Evolutionary conservation across 495 filamentous ascomycete species (phyloP).

Genomic region (Daldinia childiae): DNA sequence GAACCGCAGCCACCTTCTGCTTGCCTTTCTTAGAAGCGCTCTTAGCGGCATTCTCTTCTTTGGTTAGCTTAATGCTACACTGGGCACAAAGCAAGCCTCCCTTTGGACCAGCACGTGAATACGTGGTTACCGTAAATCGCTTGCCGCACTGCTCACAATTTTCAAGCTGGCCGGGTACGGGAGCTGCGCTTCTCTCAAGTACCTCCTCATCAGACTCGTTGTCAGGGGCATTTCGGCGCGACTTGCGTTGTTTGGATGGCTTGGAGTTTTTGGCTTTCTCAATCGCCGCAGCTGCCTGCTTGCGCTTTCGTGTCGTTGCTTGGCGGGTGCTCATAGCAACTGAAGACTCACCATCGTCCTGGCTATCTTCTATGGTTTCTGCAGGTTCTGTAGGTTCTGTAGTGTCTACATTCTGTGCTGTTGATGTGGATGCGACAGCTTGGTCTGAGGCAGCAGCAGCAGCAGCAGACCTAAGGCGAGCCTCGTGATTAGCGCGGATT

Average conservation of each 20-base stretch:
- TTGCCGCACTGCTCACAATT: slow-evolving; percentile 88
- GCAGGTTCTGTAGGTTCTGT: not conserved
- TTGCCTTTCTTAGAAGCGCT: slow-evolving; percentile 58
- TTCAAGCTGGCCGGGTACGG: slow-evolving; percentile 82
- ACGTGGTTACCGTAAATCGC: slow-evolving; percentile 93
- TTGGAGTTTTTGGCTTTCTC: slow-evolving; percentile 84
- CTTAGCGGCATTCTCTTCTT: slow-evolving; percentile 65
- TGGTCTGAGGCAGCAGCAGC: not conserved
- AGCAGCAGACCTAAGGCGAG: slow-evolving; percentile 50
- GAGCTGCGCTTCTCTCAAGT: slow-evolving; percentile 36
- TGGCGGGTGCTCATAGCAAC: slow-evolving; percentile 41
- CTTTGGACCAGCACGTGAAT: slow-evolving; percentile 80
- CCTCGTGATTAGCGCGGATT: slow-evolving; percentile 70
- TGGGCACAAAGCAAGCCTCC: slow-evolving; percentile 85
- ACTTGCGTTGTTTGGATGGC: slow-evolving; percentile 70
- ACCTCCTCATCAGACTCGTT: slow-evolving; percentile 42
- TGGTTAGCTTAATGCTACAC: slow-evolving; percentile 80
- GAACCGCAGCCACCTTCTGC: slow-evolving; percentile 52
- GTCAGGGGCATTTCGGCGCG: slow-evolving; percentile 54
- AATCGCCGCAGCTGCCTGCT: slow-evolving; percentile 69
- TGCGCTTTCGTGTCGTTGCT: slow-evolving; percentile 53
- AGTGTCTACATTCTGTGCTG: not conserved
- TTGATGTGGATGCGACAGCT: not conserved
- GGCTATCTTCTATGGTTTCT: not conserved
- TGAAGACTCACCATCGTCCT: not conserved